Percentiles rank a stretch among this genome's conserved stretches.
These are phyloP conservation scores for Xylaria sp. DNA, from an alignment of 2,329 filamentous ascomycete species.

Conservation along the genomic window DNA sequence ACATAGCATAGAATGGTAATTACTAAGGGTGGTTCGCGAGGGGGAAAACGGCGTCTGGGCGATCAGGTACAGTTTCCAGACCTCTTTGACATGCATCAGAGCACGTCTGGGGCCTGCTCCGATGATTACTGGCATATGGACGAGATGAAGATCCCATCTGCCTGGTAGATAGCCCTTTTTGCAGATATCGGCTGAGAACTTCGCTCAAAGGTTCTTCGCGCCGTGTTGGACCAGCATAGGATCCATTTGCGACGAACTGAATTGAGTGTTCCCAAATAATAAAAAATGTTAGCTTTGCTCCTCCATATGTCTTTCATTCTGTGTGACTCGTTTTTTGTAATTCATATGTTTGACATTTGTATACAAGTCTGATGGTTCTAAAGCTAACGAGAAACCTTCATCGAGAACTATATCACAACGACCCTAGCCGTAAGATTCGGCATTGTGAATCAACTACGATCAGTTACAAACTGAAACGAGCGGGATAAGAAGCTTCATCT, in stretches of 20 bases:
- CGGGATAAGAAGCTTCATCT: too few species aligned
- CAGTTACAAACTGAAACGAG: too few species aligned
- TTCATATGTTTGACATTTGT: neutral
- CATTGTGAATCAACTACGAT: neutral
- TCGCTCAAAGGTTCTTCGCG: constrained; percentile 51
- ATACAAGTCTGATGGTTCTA: neutral
- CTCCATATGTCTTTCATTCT: neutral
- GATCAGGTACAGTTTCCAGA: constrained; percentile 48
- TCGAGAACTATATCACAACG: neutral
- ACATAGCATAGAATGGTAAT: constrained; percentile 52
- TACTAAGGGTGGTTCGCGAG: constrained; percentile 47
- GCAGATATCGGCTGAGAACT: constrained; percentile 51
- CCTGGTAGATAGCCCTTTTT: constrained; percentile 48
- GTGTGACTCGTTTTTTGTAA: neutral
- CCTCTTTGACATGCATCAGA: constrained; percentile 43
- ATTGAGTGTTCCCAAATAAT: constrained; percentile 57
- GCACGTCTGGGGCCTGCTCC: constrained; percentile 46
- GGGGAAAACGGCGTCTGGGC: constrained; percentile 49
- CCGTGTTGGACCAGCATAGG: constrained; percentile 50
- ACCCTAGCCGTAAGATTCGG: neutral
- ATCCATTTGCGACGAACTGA: constrained; percentile 55
- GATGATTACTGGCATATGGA: constrained; percentile 49
- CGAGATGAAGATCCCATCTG: constrained; percentile 47
- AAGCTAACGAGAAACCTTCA: neutral
- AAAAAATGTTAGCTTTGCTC: constrained; percentile 42